These are phyloP conservation scores for Mucor mucedo DNA, from an alignment of 371 early-diverging fungal genomes.

Conservation along the genomic window DNA sequence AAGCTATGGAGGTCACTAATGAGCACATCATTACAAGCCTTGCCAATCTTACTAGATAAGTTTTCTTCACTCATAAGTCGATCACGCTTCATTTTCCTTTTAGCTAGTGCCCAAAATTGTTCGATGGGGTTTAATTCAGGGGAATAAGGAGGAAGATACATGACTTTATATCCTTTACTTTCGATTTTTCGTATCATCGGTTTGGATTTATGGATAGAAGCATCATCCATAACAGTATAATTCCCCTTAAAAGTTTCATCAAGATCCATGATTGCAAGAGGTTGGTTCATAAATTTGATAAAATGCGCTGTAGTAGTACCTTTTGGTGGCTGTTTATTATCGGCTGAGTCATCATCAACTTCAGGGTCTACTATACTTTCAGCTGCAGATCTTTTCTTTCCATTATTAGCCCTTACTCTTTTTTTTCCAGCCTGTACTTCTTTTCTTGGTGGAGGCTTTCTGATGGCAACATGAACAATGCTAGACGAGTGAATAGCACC, in stretches of 20 bases:
- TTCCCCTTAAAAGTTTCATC: constrained; percentile 3
- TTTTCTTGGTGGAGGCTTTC: no score
- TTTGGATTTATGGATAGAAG: constrained; percentile 5
- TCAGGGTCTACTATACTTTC: no score
- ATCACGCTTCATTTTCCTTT: constrained; percentile 17
- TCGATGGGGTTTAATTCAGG: constrained; percentile 13
- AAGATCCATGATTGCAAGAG: constrained; percentile 16
- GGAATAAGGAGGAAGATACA: constrained; percentile 13
- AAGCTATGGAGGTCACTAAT: constrained; percentile 11
- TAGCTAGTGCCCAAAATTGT: constrained; percentile 21
- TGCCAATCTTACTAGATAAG: constrained; percentile 14
- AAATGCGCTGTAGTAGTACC: constrained; percentile 19
- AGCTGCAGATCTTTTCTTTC: no score
- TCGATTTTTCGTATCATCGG: constrained; percentile 15
- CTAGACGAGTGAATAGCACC: no score
- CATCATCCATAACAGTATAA: constrained; percentile 13
- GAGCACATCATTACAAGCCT: constrained; percentile 12
- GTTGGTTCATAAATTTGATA: constrained; percentile 12
- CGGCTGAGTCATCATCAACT: neutral
- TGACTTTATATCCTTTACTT: constrained; percentile 13
- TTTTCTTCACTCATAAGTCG: constrained; percentile 20
- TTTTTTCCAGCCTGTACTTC: no score
- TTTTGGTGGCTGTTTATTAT: constrained; percentile 11
- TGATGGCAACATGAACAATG: no score
- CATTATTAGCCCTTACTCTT: no score